These are phyloP conservation scores for Boletus sensibilis DNA, from an alignment of 768 basidiomycete genomes.

Conservation along the genomic window DNA sequence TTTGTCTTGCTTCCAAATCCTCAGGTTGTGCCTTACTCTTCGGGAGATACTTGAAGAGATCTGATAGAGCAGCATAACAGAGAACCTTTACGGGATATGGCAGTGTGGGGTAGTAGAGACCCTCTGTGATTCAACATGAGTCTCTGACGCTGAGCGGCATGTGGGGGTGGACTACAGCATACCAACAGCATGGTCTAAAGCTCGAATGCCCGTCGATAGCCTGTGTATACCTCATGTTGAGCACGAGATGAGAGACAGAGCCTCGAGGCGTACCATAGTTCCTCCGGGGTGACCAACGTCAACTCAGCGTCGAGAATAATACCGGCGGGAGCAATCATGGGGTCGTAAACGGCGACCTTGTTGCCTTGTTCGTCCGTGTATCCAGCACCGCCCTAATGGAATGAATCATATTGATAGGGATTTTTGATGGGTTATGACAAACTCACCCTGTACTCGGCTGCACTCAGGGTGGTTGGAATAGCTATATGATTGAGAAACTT, in stretches of 20 bases:
- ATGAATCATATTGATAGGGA: constrained; percentile 2
- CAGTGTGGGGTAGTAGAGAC: constrained; percentile 56
- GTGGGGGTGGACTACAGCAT: constrained; percentile 19
- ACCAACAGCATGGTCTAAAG: constrained; percentile 80
- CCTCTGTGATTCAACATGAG: constrained; percentile 36
- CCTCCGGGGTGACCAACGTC: constrained; percentile 68
- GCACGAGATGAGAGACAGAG: constrained; percentile 3
- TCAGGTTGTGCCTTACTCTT: constrained; percentile 57
- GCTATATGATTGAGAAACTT: constrained; percentile 64
- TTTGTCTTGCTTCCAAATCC: constrained; percentile 60
- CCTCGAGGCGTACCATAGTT: constrained; percentile 55
- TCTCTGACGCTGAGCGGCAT: not conserved
- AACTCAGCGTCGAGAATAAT: constrained; percentile 78
- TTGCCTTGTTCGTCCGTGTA: constrained; percentile 67
- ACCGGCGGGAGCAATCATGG: constrained; percentile 62
- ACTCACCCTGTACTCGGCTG: constrained; percentile 69
- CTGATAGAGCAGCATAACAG: constrained; percentile 63
- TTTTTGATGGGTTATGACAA: not conserved
- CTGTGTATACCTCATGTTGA: constrained; percentile 35
- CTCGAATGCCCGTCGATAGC: constrained; percentile 77
- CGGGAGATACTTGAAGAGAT: constrained; percentile 74
- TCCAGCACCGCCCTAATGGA: constrained; percentile 58
- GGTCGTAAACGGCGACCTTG: constrained; percentile 56
- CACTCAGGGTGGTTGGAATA: constrained; percentile 79
- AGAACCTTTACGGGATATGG: constrained; percentile 61